Conservation (phyloP, 2,329 filamentous ascomycete species). For the Fusarium pseudonygamai region DNA sequence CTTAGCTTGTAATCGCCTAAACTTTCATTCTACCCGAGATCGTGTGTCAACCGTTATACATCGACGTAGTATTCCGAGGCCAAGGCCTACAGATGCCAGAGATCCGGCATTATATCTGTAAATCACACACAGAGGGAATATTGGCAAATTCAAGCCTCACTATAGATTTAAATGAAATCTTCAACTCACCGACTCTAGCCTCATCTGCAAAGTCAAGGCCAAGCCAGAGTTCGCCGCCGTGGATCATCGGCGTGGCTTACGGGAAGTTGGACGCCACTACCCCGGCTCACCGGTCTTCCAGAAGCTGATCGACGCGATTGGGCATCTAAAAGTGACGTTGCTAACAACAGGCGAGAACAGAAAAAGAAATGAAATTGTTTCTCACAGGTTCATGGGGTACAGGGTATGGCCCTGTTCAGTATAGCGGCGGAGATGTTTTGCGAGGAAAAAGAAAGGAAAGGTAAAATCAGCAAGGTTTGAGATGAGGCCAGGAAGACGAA, state of each 20-base stretch:
- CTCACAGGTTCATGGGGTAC: background rate
- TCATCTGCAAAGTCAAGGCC: background rate
- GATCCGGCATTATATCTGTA: no score
- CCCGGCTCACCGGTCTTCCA: constrained; percentile 27
- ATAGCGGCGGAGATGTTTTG: constrained; percentile 3
- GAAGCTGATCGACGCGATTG: constrained; percentile 24
- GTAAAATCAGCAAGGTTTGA: background rate
- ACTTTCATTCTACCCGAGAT: background rate
- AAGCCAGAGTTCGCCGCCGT: background rate
- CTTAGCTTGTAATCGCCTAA: background rate
- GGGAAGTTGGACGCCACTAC: constrained; percentile 10
- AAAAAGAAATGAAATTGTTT: background rate
- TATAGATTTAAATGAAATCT: background rate
- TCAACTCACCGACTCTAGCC: constrained; percentile 10
- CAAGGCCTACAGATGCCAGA: background rate
- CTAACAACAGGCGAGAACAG: background rate
- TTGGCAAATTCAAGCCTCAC: background rate
- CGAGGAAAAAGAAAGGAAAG: background rate
- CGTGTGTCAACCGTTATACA: background rate
- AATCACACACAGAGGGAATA: background rate
- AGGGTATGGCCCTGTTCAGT: background rate
- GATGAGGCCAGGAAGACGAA: background rate
- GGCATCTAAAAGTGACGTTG: constrained; percentile 1
- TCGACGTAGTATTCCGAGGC: constrained; percentile 3
- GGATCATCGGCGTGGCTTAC: constrained; percentile 6